Base-by-base conservation (phyloP, 2,329 filamentous ascomycete genomes). In the Acephala macrosclerotiorum region DNA sequence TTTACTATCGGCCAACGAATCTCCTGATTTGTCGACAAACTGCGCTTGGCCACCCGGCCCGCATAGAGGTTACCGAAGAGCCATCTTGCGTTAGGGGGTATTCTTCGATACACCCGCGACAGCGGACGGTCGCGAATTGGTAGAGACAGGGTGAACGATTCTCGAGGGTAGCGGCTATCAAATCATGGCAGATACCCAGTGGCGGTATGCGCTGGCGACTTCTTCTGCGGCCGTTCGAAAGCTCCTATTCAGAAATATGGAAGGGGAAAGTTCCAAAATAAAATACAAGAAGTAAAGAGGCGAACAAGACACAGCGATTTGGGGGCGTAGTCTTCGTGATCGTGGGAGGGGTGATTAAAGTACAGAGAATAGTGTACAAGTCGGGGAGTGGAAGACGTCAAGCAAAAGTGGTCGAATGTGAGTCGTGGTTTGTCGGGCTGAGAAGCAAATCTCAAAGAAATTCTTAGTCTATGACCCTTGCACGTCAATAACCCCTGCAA, bases 131-230 rank as follows among this genome's bases (percentile, higher is more conserved):
- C 74, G 74, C 75, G 73, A 68, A 68, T 72, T 76, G 75, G 71
- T 75, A 77, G 75, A 81, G 78, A 81, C 79, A 81, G 79, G 75
- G 77, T 82, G 79, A 76, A 77, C 68, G 74, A 71, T 76, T 77
- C 77, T 74, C 65, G 65, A 62, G 60, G 65, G 63, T 71, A 71
- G 73, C 69, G 63, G 67, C 66, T 69, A 53, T 67, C 66, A 68
- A 71, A 65, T 76, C 75, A 76, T 77, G 71, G 69, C 71, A 77
- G 60, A 72, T 71, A 72, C 75, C 75, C 75, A 74, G 71, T 73
- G 65, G 61, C 69, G 45, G 38, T 49, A 51, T 25, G 63, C 61
- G 66, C 62, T 67, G 68, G 66, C 26, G 40, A 29, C 47, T 42
- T 58, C 51, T 40, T 38, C 14, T 53, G 26, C n/a, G 29, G 58